Conservation (phyloP, 2,329 filamentous ascomycete genomes). For the Colletotrichum sp. region DNA sequence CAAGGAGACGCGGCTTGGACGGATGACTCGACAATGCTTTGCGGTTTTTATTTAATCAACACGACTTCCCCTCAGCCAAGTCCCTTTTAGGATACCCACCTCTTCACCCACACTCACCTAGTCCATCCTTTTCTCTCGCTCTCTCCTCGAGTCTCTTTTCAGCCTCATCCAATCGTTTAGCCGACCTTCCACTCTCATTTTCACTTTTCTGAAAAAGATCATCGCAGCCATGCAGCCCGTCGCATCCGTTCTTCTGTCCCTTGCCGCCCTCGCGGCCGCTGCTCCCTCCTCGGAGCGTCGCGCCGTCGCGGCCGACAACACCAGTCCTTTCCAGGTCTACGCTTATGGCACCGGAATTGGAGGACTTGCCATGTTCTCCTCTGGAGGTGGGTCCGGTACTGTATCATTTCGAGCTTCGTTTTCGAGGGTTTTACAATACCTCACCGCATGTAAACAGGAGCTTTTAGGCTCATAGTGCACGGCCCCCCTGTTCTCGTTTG, state of each 20-base stretch:
- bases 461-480: background rate
- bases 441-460: background rate
- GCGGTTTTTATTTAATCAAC: conserved; percentile 2
- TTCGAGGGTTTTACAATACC: background rate
- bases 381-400: conserved; percentile 21
- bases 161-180: background rate
- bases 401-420: background rate
- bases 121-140: background rate
- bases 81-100: background rate
- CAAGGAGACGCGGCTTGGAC: background rate
- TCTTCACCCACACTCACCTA: background rate
- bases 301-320: conserved; percentile 14
- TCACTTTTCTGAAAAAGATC: background rate
- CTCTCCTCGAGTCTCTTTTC: background rate
- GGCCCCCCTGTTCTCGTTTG: background rate
- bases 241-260: background rate
- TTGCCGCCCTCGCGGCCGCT: conserved; percentile 8
- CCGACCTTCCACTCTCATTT: background rate
- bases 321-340: conserved; percentile 26
- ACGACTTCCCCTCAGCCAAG: background rate
- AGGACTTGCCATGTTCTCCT: conserved; percentile 26
- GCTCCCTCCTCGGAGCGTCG: background rate
- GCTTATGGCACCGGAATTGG: conserved; percentile 29
- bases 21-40: background rate
- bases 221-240: background rate